phyloP scores from a whole-genome alignment of 78 protist genomes.

The Capsaspora owczarzaki region DNA sequence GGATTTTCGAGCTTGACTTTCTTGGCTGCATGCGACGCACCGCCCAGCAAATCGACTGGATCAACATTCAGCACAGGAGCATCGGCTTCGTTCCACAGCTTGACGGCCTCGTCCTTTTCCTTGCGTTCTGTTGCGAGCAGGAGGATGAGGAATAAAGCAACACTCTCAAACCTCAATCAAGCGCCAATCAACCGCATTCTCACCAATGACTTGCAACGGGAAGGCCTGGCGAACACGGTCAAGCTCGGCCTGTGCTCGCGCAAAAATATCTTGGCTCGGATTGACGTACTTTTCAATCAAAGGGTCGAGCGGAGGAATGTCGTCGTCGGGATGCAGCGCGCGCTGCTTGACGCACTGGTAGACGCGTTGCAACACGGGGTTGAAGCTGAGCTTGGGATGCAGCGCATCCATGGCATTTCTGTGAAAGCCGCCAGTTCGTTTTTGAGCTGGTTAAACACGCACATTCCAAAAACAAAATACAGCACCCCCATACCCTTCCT shows the following conservation, averaged over 20 bases:
- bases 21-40: too few species aligned
- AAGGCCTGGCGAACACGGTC: background rate
- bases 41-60: too few species aligned
- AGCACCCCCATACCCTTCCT: background rate
- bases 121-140: background rate
- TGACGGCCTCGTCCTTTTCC: background rate
- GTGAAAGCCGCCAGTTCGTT: too few species aligned
- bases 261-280: background rate
- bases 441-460: too few species aligned
- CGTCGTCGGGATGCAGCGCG: background rate
- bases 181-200: background rate
- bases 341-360: constrained; percentile 2
- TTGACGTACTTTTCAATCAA: background rate
- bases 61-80: too few species aligned
- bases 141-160: too few species aligned
- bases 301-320: background rate
- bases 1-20: too few species aligned
- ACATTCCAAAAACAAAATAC: background rate
- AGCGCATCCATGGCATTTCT: background rate
- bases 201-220: background rate
- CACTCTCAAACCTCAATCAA: too few species aligned
- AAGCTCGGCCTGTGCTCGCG: background rate
- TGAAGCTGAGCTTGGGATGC: background rate
- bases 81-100: background rate
- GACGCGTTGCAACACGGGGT: background rate